phyloP scores from a whole-genome alignment of 192 early-diverging fungal genomes.

The Podila horticola region DNA sequence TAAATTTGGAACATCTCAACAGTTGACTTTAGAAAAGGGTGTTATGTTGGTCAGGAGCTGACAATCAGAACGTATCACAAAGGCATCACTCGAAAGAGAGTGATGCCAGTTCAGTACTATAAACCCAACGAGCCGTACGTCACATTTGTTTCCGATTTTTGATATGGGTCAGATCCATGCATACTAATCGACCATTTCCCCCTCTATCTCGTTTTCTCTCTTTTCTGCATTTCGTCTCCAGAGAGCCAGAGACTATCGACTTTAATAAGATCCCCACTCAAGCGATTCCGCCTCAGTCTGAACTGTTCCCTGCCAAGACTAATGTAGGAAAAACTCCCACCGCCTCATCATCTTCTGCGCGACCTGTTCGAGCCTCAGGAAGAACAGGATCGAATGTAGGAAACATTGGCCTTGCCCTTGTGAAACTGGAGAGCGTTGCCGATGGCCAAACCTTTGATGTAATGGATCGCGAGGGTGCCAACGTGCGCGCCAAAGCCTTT shows the following conservation, averaged over 20 bases:
- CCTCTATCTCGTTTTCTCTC: slow-evolving; percentile 16
- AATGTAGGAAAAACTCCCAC: slow-evolving; percentile 2
- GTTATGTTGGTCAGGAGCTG: slow-evolving; percentile 98
- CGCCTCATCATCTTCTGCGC: slow-evolving; percentile 45
- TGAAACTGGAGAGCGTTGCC: slow-evolving; percentile 81
- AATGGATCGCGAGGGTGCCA: slow-evolving; percentile 48
- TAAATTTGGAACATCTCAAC: neutral
- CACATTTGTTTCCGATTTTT: neutral
- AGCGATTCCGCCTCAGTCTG: slow-evolving; percentile 42
- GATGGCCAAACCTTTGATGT: slow-evolving; percentile 36
- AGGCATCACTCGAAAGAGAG: slow-evolving; percentile 91
- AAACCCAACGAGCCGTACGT: slow-evolving; percentile 57
- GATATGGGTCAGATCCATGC: slow-evolving; percentile 9
- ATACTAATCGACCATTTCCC: slow-evolving; percentile 12
- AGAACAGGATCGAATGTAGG: slow-evolving; percentile 69
- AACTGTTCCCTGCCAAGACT: slow-evolving; percentile 27
- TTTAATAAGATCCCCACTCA: slow-evolving; percentile 20
- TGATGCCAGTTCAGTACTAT: slow-evolving; percentile 83
- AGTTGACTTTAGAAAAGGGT: slow-evolving; percentile 98
- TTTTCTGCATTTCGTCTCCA: slow-evolving; percentile 26
- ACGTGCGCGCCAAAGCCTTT: slow-evolving; percentile 36
- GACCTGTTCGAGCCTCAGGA: slow-evolving; percentile 64
- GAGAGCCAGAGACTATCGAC: slow-evolving; percentile 49
- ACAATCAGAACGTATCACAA: slow-evolving; percentile 97
- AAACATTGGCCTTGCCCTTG: slow-evolving; percentile 89